These are phyloP conservation scores for Pseudogymnoascus sp. DNA, from an alignment of 2,329 filamentous ascomycete species.

Conservation along the genomic window DNA sequence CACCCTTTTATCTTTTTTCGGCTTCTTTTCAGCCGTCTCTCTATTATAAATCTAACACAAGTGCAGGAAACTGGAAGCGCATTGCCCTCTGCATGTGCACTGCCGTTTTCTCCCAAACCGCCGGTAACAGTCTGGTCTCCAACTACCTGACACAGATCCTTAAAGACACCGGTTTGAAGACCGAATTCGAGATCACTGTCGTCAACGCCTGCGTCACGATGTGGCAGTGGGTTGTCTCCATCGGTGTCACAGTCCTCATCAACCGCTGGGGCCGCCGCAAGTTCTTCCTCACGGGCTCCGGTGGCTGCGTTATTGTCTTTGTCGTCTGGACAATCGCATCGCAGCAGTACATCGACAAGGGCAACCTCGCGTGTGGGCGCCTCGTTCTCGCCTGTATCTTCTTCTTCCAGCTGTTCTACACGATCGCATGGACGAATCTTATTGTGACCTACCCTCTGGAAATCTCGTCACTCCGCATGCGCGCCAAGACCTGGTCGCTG, in stretches of 20 bases:
- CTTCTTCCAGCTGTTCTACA: constrained; percentile 35
- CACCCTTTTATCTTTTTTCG: background rate
- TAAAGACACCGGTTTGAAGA: constrained; percentile 32
- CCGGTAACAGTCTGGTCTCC: constrained; percentile 35
- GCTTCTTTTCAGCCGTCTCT: constrained; percentile 20
- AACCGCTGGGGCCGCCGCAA: constrained; percentile 31
- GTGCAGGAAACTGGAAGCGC: constrained; percentile 32
- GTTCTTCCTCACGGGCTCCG: constrained; percentile 33
- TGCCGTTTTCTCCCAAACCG: constrained; percentile 34
- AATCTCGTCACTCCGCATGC: constrained; percentile 34
- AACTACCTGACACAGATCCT: constrained; percentile 35
- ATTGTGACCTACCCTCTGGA: constrained; percentile 37
- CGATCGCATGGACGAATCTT: constrained; percentile 36
- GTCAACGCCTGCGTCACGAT: constrained; percentile 35
- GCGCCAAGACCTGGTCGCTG: constrained; percentile 35
- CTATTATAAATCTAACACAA: constrained; percentile 15
- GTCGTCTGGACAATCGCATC: constrained; percentile 34
- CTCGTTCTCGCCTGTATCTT: constrained; percentile 36
- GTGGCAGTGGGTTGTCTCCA: constrained; percentile 36
- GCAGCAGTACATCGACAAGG: constrained; percentile 30
- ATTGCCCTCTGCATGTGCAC: constrained; percentile 34
- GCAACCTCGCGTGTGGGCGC: constrained; percentile 26
- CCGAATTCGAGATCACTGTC: constrained; percentile 32
- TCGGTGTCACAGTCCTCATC: constrained; percentile 31
- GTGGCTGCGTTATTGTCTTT: constrained; percentile 28